Evolutionary conservation across 257 asterid species (phyloP), one percentile per base, ranked within the genome.

Genomic region (Nicotiana tabacum): DNA sequence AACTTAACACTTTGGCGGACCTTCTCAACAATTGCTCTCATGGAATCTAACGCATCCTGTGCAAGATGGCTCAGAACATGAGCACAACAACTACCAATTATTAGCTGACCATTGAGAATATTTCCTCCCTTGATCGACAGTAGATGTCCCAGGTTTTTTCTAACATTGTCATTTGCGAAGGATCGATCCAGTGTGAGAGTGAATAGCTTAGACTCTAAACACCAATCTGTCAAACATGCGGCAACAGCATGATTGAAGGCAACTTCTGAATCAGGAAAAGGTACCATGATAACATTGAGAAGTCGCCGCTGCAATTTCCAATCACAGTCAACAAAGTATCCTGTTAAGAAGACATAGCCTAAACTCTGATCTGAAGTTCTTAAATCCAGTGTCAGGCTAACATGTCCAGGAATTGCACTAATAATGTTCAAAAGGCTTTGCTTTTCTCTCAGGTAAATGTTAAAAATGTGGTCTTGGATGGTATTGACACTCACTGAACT

Each of bases 1-100:
- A 88, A 88, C 88, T 91, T 94, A 77, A 96, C 99, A 86, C 94
- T 86, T 68, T 85, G 86, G 27, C 98, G 92, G 61, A 96, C 91
- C 83, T 89, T 94, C 51, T 88, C 89, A 30, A 94, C 39, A 8
- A 91, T 88, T 80, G 81, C 85, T 84, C 65, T 80, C 90, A 87
- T 80, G 30, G 82, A 85, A 51, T 39, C 83, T 60, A 96, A 65
- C 30, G 96, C 94, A 69, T 88, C 92, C 61, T 80, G 90, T n/a
- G 94, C 98, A 79, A 94, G 86, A 77, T 87, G 82, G 37, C 92
- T 90, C 89, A 96, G 81, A 8, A 84, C 87, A 76, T 88, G 90
- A 82, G 94, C 91, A 84, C 83, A 94, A 84, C 99, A 96, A 83
- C 90, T 89, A 43, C 88, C 87, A 60, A 90, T 87, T 58, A 94